Conservation (phyloP, 73 alveolate species). For the Tetrahymena borealis region DNA sequence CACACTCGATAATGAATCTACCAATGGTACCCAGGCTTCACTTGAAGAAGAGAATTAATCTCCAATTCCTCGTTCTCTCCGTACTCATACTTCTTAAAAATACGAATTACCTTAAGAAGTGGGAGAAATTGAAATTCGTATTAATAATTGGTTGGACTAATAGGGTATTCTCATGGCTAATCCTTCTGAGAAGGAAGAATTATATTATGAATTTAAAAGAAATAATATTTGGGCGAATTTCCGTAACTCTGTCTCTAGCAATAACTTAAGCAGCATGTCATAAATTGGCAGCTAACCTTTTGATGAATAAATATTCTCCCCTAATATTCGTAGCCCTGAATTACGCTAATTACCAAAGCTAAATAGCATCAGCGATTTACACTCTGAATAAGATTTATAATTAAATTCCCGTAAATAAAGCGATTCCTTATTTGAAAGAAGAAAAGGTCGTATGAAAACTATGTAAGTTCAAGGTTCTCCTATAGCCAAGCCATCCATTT, state of each 20-base stretch:
- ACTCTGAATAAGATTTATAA: neutral
- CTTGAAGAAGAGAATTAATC: neutral
- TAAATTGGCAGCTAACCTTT: neutral
- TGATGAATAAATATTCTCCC: neutral
- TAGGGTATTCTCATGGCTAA: neutral
- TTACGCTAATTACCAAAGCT: neutral
- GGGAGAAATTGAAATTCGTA: neutral
- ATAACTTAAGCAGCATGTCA: neutral
- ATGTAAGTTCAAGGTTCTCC: neutral
- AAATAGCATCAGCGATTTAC: neutral
- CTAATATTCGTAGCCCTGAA: neutral
- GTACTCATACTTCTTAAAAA: neutral
- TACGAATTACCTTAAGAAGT: neutral
- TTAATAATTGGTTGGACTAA: neutral
- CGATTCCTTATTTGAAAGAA: neutral
- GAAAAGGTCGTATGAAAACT: neutral
- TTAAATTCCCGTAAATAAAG: neutral
- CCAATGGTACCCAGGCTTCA: neutral
- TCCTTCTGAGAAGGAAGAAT: neutral
- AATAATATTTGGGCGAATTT: neutral
- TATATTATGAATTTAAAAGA: neutral
- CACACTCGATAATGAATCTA: neutral
- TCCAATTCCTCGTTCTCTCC: neutral
- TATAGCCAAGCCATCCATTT: neutral
- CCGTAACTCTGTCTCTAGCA: neutral